These are phyloP conservation scores for Raffaelea deltoideospora DNA, from an alignment of 2,329 filamentous ascomycete genomes.

Conservation along the genomic window DNA sequence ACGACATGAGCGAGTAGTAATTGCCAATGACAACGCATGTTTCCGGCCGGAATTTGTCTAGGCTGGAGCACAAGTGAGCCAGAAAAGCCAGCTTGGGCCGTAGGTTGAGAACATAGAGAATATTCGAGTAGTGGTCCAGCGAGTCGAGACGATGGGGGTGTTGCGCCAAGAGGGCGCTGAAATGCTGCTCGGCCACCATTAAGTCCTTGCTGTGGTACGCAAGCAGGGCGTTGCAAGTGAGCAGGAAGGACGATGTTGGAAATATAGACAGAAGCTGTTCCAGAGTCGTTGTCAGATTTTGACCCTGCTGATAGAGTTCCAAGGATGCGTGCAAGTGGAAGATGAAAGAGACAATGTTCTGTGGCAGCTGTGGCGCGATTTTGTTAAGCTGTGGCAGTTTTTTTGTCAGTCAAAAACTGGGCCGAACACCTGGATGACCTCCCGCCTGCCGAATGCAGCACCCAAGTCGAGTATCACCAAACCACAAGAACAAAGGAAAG, in stretches of 20 bases:
- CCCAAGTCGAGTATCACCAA: too few species aligned
- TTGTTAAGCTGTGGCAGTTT: slow-evolving; percentile 44
- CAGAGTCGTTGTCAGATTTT: slow-evolving; percentile 58
- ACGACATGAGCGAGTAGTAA: slow-evolving; percentile 86
- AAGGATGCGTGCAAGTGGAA: slow-evolving; percentile 86
- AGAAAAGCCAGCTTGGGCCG: slow-evolving; percentile 84
- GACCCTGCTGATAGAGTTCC: slow-evolving; percentile 77
- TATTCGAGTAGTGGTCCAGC: slow-evolving; percentile 93
- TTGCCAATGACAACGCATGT: slow-evolving; percentile 96
- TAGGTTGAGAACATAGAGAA: slow-evolving; percentile 81
- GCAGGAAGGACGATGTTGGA: slow-evolving; percentile 73
- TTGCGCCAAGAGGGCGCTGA: slow-evolving; percentile 68
- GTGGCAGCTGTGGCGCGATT: slow-evolving; percentile 58
- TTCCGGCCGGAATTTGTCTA: slow-evolving; percentile 92
- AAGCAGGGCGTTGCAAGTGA: slow-evolving; percentile 76
- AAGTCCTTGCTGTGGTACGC: slow-evolving; percentile 84
- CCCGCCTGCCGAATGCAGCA: too few species aligned
- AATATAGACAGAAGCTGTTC: slow-evolving; percentile 73
- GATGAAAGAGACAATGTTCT: slow-evolving; percentile 85
- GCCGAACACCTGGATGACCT: too few species aligned
- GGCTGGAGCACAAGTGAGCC: slow-evolving; percentile 76
- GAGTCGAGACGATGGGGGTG: slow-evolving; percentile 66
- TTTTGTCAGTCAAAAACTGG: too few species aligned
- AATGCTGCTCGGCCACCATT: slow-evolving; percentile 46
- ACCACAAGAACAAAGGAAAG: neutral